phyloP scores from a whole-genome alignment of 345 rosid genomes.

The Anastatica hierochuntica region DNA sequence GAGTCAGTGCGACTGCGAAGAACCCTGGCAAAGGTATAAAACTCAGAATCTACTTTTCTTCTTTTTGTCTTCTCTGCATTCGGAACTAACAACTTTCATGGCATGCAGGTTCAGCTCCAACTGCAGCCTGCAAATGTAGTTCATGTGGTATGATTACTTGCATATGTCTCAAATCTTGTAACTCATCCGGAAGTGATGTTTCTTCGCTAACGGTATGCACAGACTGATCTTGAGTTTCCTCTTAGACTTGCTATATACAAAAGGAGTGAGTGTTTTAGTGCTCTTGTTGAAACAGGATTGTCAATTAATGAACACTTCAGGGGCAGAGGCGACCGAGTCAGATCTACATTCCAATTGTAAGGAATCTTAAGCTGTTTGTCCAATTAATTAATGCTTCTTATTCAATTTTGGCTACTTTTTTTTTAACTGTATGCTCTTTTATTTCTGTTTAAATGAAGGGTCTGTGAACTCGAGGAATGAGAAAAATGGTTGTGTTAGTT shows the following conservation, averaged over 20 bases:
- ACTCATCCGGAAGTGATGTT: conserved; percentile 5
- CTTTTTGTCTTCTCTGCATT: conserved; percentile 15
- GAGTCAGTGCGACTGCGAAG: conserved; percentile 18
- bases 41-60: conserved; percentile 6
- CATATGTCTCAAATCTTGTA: conserved; percentile 18
- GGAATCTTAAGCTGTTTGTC: conserved; percentile 11
- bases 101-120: conserved; percentile 22
- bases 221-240: not conserved
- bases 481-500: conserved; percentile 35
- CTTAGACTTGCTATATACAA: not conserved
- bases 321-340: conserved; percentile 41
- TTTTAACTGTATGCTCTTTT: not conserved
- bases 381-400: too few relatives aligned
- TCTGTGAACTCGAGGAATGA: conserved; percentile 55
- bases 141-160: conserved; percentile 17
- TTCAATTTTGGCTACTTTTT: not conserved
- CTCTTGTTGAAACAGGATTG: conserved; percentile 26
- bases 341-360: conserved; percentile 72
- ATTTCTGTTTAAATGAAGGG: conserved; percentile 29
- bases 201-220: conserved; percentile 40
- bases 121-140: conserved; percentile 32
- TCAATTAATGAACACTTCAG: conserved; percentile 34
- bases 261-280: not conserved
- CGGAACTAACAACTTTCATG: conserved; percentile 13
- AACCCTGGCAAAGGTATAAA: conserved; percentile 48